phyloP scores from a whole-genome alignment of 108 stramenopile genomes.

The Phaeodactylum tricornutum region DNA sequence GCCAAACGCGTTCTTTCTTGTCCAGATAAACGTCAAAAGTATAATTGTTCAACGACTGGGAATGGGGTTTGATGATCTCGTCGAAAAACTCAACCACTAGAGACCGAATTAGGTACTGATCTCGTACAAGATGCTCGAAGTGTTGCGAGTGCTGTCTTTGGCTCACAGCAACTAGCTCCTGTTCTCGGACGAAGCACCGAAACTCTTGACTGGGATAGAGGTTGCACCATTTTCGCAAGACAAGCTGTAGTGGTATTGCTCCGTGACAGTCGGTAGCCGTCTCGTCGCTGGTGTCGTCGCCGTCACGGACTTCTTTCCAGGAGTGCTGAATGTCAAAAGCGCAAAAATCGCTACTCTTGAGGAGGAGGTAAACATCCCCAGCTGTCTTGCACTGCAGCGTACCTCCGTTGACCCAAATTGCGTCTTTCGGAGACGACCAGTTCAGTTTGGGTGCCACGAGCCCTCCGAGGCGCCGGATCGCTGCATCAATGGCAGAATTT shows the following conservation, averaged over 20 bases:
- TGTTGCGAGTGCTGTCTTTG: constrained; percentile 66
- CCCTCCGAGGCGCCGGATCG: constrained; percentile 40
- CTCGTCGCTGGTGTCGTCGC: constrained; percentile 4
- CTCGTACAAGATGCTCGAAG: constrained; percentile 46
- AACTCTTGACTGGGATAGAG: constrained; percentile 91
- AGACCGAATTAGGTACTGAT: constrained; percentile 7
- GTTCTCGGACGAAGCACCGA: constrained; percentile 80
- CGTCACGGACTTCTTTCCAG: constrained; percentile 6
- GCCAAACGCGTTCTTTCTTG: constrained; percentile 66
- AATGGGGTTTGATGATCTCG: not conserved
- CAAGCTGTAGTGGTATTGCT: constrained; percentile 27
- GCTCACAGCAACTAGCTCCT: constrained; percentile 48
- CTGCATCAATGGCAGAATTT: too few relatives aligned
- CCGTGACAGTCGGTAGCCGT: not conserved
- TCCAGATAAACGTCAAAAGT: constrained; percentile 78
- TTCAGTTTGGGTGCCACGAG: constrained; percentile 78
- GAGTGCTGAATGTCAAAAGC: constrained; percentile 51
- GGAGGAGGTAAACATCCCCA: constrained; percentile 86
- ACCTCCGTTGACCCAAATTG: constrained; percentile 89
- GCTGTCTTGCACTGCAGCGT: constrained; percentile 72
- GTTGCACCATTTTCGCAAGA: constrained; percentile 90
- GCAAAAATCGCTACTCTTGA: constrained; percentile 90
- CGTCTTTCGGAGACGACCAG: constrained; percentile 88
- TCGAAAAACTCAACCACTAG: constrained; percentile 49
- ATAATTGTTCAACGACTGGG: constrained; percentile 21